A percentile compares a stretch with the other conserved stretches of the same genome.
Evolutionary conservation across 352 stramenopile genomes (phyloP).

Genomic region (Phytophthora foliorum): DNA sequence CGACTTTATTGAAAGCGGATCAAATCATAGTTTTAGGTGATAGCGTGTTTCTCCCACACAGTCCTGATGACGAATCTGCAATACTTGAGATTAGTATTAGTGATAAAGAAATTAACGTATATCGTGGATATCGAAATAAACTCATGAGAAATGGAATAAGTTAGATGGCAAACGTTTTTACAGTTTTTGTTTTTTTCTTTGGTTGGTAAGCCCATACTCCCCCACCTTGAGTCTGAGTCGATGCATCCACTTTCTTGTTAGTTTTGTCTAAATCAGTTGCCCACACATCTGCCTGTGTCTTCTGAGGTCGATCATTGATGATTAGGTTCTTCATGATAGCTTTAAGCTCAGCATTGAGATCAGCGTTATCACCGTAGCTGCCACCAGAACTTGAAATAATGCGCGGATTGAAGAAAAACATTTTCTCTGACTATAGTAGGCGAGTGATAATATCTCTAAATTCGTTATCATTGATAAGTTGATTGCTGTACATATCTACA

Average conservation of each 20-base stretch:
- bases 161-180: conserved; percentile 18
- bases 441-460: conserved; percentile 30
- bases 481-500: conserved; percentile 32
- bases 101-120: conserved; percentile 12
- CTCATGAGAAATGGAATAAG: not conserved
- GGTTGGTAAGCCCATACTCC: conserved; percentile 7
- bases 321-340: conserved; percentile 26
- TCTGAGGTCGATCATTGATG: conserved; percentile 12
- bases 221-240: conserved; percentile 1
- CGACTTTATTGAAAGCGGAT: conserved; percentile 2
- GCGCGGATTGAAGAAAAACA: conserved; percentile 18
- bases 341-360: conserved; percentile 17
- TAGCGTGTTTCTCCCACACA: conserved; percentile 1
- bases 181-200: conserved; percentile 11
- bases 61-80: not conserved
- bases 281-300: conserved; percentile 22
- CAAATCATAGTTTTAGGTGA: conserved; percentile 8
- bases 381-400: conserved; percentile 18
- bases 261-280: conserved; percentile 14
- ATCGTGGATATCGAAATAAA: not conserved
- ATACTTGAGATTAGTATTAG: conserved; percentile 13
- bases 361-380: conserved; percentile 18
- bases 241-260: not conserved
- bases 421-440: conserved; percentile 23
- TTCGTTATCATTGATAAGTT: conserved; percentile 27